phyloP scores from a whole-genome alignment of 305 asterid species.

The Rubia tinctorum region DNA sequence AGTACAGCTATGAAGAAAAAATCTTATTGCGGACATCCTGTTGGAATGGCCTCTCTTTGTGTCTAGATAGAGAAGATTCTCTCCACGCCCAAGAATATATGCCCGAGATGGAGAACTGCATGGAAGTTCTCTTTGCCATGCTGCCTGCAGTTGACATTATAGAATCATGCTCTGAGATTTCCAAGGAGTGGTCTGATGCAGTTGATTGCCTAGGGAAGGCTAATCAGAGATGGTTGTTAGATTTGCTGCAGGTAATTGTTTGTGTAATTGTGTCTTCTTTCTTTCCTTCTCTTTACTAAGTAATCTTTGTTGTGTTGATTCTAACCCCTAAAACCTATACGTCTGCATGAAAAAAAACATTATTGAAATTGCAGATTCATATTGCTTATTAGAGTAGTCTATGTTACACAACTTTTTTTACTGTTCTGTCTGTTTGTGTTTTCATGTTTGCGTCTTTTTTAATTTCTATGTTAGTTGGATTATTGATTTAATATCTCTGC shows the following conservation, averaged over 20 bases:
- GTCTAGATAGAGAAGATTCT: constrained; percentile 53
- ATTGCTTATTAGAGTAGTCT: not conserved
- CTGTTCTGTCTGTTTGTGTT: not conserved
- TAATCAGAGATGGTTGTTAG: constrained; percentile 62
- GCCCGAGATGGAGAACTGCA: constrained; percentile 61
- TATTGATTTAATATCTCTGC: constrained; percentile 13
- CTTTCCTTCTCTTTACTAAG: not conserved
- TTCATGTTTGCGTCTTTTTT: not conserved
- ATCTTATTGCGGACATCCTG: constrained; percentile 63
- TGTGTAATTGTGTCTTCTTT: not conserved
- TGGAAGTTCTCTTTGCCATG: constrained; percentile 61
- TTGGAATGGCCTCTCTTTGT: constrained; percentile 83
- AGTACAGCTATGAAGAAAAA: constrained; percentile 40
- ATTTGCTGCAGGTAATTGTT: constrained; percentile 60
- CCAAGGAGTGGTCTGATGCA: constrained; percentile 82
- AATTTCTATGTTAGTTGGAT: constrained; percentile 6
- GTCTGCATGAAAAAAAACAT: constrained; percentile 2
- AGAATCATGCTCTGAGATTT: constrained; percentile 30
- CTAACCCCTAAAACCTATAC: not conserved
- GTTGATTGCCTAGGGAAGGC: constrained; percentile 78
- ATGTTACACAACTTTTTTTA: not conserved
- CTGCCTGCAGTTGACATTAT: constrained; percentile 41
- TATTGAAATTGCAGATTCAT: not conserved
- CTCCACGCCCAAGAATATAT: constrained; percentile 43
- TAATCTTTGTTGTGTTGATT: not conserved